A percentile compares a stretch with the other conserved stretches of the same genome.
phyloP scores from a whole-genome alignment of 1,139 yeast genomes.

The Kodamaea alishanica region DNA sequence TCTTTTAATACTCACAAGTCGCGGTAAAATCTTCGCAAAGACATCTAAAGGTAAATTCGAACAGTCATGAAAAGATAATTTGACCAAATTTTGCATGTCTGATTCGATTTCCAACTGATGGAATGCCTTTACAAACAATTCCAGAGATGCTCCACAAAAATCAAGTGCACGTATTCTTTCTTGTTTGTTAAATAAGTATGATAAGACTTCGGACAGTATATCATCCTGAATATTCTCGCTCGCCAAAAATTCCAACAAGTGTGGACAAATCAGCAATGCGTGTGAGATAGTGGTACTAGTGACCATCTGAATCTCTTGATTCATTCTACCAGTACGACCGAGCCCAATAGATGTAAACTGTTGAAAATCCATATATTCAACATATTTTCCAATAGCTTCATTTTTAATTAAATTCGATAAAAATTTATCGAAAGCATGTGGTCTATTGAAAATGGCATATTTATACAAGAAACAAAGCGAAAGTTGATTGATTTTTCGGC shows the following conservation, averaged over 20 bases:
- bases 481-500: constrained; percentile 31
- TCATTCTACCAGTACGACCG: constrained; percentile 87
- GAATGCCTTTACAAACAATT: constrained; percentile 62
- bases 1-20: constrained; percentile 56
- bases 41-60: constrained; percentile 63
- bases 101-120: constrained; percentile 28
- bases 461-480: constrained; percentile 50
- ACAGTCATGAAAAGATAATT: constrained; percentile 84
- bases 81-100: constrained; percentile 32
- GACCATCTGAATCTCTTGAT: constrained; percentile 86
- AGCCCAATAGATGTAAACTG: constrained; percentile 88
- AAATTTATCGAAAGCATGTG: constrained; percentile 75
- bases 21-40: constrained; percentile 55
- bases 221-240: constrained; percentile 87
- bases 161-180: constrained; percentile 67
- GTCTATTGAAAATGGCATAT: constrained; percentile 73
- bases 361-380: constrained; percentile 78
- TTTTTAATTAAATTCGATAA: constrained; percentile 51
- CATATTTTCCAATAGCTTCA: constrained; percentile 58
- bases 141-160: constrained; percentile 84
- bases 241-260: constrained; percentile 73
- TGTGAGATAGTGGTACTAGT: constrained; percentile 66
- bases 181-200: constrained; percentile 57
- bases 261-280: constrained; percentile 62
- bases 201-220: constrained; percentile 58